Conservation (phyloP, 1,284 basidiomycete species). For the Wolfiporia cocos region DNA sequence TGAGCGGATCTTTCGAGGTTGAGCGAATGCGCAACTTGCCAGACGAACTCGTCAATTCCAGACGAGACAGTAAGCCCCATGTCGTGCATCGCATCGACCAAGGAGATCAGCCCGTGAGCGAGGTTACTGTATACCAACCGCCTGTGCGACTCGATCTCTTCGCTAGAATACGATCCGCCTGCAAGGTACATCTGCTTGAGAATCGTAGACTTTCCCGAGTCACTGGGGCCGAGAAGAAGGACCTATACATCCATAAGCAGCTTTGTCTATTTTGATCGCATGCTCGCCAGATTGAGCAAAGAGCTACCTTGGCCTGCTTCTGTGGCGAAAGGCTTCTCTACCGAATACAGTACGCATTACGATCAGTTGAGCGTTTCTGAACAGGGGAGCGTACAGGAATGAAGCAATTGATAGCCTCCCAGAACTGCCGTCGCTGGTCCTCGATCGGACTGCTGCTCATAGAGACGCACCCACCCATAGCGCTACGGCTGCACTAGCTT, state of each 20-base stretch:
- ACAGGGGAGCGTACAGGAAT: constrained; percentile 43
- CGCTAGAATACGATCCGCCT: constrained; percentile 71
- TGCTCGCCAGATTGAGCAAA: constrained; percentile 1
- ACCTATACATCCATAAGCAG: constrained; percentile 42
- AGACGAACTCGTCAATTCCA: constrained; percentile 48
- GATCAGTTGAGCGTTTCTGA: neutral
- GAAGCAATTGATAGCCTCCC: constrained; percentile 61
- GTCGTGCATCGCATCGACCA: constrained; percentile 87
- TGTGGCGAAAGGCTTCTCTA: constrained; percentile 66
- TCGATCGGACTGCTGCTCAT: constrained; percentile 50
- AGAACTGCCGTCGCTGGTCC: constrained; percentile 55
- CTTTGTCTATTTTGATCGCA: no score
- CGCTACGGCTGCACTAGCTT: no score
- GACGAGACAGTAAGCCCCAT: constrained; percentile 71
- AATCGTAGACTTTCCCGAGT: constrained; percentile 90
- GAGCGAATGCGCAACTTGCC: constrained; percentile 60
- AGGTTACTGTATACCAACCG: constrained; percentile 92
- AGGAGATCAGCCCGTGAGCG: constrained; percentile 74
- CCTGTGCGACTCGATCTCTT: constrained; percentile 77
- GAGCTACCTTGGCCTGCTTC: constrained; percentile 71
- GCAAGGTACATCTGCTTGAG: constrained; percentile 93
- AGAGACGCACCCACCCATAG: constrained; percentile 83
- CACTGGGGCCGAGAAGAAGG: constrained; percentile 89
- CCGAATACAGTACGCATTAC: no score
- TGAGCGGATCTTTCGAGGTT: constrained; percentile 78